Evolutionary conservation across 2,329 filamentous ascomycete species (phyloP), one percentile per base, ranked within the genome.

Genomic region (Plenodomus lindquistii): DNA sequence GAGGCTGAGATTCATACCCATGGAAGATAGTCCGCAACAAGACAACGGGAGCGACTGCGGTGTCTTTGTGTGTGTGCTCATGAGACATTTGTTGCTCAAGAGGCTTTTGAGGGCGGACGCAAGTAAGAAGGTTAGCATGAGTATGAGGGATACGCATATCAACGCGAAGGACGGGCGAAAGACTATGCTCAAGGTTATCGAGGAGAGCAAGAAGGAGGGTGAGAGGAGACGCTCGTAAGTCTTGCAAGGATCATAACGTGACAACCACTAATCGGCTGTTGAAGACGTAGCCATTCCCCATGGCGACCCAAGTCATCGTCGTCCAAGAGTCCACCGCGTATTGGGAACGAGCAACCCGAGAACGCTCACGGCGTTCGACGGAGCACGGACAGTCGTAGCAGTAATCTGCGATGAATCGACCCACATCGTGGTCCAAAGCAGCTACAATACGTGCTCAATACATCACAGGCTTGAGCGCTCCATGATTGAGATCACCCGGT

Each of bases 31-130:
- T 9, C 94, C 94, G 0, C 88, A 95, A 64, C 94, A 99, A 72
- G 87, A 92, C 60, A 97, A 97, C 60, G 85, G 88, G 20, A 93
- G 84, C 67, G 94, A 99, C 73, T 99, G 94, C 62, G 94, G 94
- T 16, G 90, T 99, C 1, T 97, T 92, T 71, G 94, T 99, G 2
- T 97, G 94, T 72, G 83, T 97, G 57, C 82, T 93, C 54, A 99
- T 99, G 92, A 85, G 91, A 40, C 89, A 97, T 74, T 76, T 99
- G n/a, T 81, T 99, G 16, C 79, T 97, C 42, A 92, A 91, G 73
- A 81, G 89, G 48, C 79, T 99, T 19, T 77, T 99, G 48, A 84
- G 82, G 58, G 91, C 89, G 8, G 88, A 91, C 66, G 86, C 88
- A 2, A 83, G 84, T 54, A 85, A 93, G 71, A 96, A 96, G 75